Conservation (phyloP, 768 basidiomycete genomes). For the Suillus sp. region DNA sequence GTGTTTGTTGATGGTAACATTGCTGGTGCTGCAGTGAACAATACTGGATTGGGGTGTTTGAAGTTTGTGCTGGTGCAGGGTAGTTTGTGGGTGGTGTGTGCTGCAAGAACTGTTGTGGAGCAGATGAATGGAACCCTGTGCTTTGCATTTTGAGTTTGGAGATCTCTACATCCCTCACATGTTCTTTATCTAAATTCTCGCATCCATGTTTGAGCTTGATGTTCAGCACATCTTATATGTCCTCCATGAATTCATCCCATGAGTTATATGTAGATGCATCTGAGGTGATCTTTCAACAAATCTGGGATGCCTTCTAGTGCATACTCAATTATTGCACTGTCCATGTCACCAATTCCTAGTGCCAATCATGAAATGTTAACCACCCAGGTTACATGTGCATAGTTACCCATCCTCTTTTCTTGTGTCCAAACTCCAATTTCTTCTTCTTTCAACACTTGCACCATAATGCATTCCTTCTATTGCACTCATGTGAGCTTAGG, state of each 20-base stretch:
- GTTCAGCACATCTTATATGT: neutral
- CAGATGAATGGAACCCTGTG: neutral
- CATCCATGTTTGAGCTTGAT: neutral
- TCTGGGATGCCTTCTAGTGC: neutral
- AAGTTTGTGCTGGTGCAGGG: too few relatives aligned
- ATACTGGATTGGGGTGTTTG: too few relatives aligned
- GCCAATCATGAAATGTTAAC: neutral
- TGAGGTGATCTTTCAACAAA: conserved; percentile 2
- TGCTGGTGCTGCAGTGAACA: too few relatives aligned
- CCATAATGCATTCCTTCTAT: neutral
- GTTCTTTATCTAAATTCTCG: neutral
- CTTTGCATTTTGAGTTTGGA: neutral
- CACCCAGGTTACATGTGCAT: neutral
- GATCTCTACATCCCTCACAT: neutral
- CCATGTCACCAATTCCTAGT: neutral
- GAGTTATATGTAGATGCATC: neutral
- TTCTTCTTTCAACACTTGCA: neutral
- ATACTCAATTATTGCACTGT: neutral
- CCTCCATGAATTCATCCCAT: neutral
- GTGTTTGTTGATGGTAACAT: too few relatives aligned
- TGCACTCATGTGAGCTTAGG: neutral
- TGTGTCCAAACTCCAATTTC: too few relatives aligned
- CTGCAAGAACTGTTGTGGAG: too few relatives aligned
- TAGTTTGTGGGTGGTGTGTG: too few relatives aligned
- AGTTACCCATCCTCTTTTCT: conserved; percentile 6